These are phyloP conservation scores for Periconia sp. DNA, from an alignment of 2,329 filamentous ascomycete species.

Conservation along the genomic window DNA sequence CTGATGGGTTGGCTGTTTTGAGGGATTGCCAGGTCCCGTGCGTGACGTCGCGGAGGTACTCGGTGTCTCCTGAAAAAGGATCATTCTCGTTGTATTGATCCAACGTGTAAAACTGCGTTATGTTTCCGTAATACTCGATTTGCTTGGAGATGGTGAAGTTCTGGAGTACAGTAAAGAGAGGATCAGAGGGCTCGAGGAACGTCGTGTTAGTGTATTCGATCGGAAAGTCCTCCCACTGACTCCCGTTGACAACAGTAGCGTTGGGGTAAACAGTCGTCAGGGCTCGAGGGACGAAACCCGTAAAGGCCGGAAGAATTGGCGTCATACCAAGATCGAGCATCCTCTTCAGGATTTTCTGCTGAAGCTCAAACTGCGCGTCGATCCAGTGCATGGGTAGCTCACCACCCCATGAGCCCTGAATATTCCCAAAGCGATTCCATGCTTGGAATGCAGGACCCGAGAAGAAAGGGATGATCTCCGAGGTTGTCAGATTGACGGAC, in stretches of 20 bases:
- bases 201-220: conserved; percentile 49
- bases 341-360: conserved; percentile 52
- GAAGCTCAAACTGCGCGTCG: conserved; percentile 50
- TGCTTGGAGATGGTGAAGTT: conserved; percentile 52
- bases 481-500: conserved; percentile 48
- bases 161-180: conserved; percentile 48
- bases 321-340: conserved; percentile 59
- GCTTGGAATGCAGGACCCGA: conserved; percentile 55
- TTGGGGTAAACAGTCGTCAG: conserved; percentile 47
- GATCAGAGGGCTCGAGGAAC: conserved; percentile 53
- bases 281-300: conserved; percentile 52
- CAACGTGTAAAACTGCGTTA: conserved; percentile 53
- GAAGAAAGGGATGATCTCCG: conserved; percentile 51
- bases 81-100: conserved; percentile 59
- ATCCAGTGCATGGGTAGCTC: conserved; percentile 51
- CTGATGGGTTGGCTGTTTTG: conserved; percentile 51
- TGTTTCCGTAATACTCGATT: conserved; percentile 50
- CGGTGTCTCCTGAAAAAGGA: conserved; percentile 49
- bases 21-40: conserved; percentile 50
- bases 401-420: conserved; percentile 54
- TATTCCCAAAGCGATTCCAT: conserved; percentile 60
- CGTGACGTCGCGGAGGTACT: conserved; percentile 48
- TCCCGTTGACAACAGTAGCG: conserved; percentile 48
- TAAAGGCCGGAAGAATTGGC: conserved; percentile 54
- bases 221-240: conserved; percentile 49